phyloP scores from a whole-genome alignment of 73 alveolate genomes.

The Blepharisma stoltei region DNA sequence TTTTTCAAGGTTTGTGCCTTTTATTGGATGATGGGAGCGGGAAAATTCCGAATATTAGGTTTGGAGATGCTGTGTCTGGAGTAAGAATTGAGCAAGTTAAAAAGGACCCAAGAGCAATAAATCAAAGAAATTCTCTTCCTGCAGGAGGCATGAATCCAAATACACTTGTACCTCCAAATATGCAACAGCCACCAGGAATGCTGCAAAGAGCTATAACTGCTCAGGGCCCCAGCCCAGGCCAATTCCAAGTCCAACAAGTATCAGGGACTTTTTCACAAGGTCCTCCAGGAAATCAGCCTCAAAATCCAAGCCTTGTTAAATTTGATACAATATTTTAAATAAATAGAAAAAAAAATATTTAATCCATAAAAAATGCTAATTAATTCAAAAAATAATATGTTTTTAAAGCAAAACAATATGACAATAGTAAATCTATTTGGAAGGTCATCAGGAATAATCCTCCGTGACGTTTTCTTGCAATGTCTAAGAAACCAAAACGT shows the following conservation, averaged over 20 bases:
- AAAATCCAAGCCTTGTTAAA: no score
- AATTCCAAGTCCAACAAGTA: slow-evolving; percentile 9
- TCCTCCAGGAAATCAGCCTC: no score
- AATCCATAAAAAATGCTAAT: no score
- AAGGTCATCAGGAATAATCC: neutral
- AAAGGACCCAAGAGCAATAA: neutral
- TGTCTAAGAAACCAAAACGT: neutral
- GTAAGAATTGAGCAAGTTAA: slow-evolving; percentile 1
- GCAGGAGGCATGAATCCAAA: neutral
- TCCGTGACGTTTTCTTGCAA: neutral
- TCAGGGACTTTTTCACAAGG: neutral
- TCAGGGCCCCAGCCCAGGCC: neutral
- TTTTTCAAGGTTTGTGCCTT: neutral
- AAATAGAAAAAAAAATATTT: no score
- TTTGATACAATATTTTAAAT: no score
- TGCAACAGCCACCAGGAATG: neutral
- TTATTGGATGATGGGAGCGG: slow-evolving; percentile 22
- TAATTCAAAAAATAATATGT: no score
- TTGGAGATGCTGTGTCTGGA: slow-evolving; percentile 2
- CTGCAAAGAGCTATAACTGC: neutral
- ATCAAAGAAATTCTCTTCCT: no score
- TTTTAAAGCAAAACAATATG: neutral
- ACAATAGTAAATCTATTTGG: neutral
- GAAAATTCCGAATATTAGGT: neutral
- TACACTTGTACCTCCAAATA: neutral